phyloP scores from a whole-genome alignment of 768 basidiomycete species.

The Coprinopsis strossmayeri region DNA sequence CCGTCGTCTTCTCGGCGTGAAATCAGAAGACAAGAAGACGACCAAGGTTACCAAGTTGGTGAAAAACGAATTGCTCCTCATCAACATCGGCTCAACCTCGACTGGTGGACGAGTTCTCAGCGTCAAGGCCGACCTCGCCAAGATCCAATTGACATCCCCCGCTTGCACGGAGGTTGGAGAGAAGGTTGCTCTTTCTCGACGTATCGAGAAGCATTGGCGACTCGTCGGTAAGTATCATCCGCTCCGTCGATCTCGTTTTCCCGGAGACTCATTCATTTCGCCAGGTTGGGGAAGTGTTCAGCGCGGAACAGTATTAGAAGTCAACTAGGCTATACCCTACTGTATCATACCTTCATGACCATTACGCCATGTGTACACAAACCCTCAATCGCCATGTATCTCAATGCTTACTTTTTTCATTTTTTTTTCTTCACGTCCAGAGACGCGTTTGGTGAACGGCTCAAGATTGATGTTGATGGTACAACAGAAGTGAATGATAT shows the following conservation, averaged over 20 bases:
- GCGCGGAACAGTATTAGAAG: slow-evolving; percentile 75
- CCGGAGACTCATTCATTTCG: not conserved
- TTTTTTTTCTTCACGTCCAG: not conserved
- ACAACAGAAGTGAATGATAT: not conserved
- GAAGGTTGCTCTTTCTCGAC: slow-evolving; percentile 90
- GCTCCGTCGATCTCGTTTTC: not conserved
- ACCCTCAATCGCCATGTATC: not conserved
- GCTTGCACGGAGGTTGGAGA: slow-evolving; percentile 96
- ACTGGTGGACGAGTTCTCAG: slow-evolving; percentile 92
- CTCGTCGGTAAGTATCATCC: slow-evolving; percentile 67
- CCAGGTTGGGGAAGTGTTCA: slow-evolving; percentile 77
- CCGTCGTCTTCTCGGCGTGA: slow-evolving; percentile 93
- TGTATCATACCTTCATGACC: not conserved
- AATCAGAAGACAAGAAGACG: slow-evolving; percentile 98
- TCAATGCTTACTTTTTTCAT: not conserved
- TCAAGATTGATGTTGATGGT: too few species aligned
- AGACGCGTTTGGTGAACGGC: too few species aligned
- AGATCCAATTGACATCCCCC: slow-evolving; percentile 89
- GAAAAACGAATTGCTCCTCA: slow-evolving; percentile 88
- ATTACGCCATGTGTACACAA: not conserved
- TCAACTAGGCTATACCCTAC: slow-evolving; percentile 41
- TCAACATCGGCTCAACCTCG: slow-evolving; percentile 98
- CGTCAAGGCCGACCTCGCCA: slow-evolving; percentile 92
- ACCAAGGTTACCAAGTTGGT: slow-evolving; percentile 90
- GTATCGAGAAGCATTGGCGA: slow-evolving; percentile 98